A percentile compares a stretch with the other conserved stretches of the same genome.
Conservation (phyloP, 148 eudicot genomes). For the Spergularia bocconei region DNA sequence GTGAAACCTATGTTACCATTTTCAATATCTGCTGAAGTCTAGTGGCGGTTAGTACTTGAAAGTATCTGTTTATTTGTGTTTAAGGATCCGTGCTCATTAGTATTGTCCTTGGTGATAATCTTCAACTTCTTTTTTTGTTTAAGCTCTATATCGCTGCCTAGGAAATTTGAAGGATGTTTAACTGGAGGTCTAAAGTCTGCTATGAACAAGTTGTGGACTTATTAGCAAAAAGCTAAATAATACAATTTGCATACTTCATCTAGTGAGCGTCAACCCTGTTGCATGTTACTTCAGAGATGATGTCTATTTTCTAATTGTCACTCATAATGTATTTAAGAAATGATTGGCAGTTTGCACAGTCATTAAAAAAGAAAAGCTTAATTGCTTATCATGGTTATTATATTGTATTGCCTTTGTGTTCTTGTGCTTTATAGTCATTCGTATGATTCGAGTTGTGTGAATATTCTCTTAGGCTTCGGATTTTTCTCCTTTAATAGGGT, state of each 20-base stretch:
- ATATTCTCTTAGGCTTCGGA: constrained; percentile 13
- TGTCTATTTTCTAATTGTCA: neutral
- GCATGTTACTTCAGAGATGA: neutral
- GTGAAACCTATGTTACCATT: too few relatives aligned
- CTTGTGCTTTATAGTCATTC: neutral
- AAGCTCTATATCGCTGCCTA: too few relatives aligned
- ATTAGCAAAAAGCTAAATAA: neutral
- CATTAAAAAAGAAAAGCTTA: too few relatives aligned
- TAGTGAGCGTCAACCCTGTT: too few relatives aligned
- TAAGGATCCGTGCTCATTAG: too few relatives aligned
- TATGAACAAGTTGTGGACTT: neutral
- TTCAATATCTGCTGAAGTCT: too few relatives aligned
- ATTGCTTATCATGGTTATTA: neutral
- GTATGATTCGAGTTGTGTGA: neutral
- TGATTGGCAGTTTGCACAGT: neutral
- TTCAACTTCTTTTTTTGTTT: too few relatives aligned
- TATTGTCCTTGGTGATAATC: too few relatives aligned
- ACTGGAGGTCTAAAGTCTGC: neutral
- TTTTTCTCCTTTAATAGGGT: constrained; percentile 38
- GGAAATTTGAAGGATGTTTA: too few relatives aligned
- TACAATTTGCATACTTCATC: neutral
- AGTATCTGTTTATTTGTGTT: too few relatives aligned
- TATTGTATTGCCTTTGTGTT: neutral
- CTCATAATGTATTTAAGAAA: neutral
- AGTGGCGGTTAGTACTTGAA: too few relatives aligned